A percentile compares a stretch with the other conserved stretches of the same genome.
Evolutionary conservation across 768 basidiomycete genomes (phyloP).

Genomic region (Agrocybe pediades): DNA sequence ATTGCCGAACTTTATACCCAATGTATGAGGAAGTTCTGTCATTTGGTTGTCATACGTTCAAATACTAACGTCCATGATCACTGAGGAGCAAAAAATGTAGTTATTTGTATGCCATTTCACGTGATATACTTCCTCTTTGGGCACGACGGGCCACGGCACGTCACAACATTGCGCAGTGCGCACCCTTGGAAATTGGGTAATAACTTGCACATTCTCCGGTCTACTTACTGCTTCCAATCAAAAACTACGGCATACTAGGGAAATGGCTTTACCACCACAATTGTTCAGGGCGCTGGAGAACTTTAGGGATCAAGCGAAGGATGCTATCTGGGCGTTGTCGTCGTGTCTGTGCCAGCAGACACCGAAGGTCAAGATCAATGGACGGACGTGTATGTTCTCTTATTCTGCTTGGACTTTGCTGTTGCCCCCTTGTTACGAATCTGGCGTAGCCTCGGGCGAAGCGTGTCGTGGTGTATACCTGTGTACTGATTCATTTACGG

Average conservation of each 20-base stretch:
- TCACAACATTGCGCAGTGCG: no score
- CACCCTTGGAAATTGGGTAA: no score
- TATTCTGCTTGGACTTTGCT: neutral
- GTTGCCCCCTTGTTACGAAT: neutral
- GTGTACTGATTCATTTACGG: neutral
- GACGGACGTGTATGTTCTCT: slow-evolving; percentile 76
- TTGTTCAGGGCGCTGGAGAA: slow-evolving; percentile 53
- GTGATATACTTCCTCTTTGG: no score
- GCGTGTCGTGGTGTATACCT: neutral
- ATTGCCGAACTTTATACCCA: no score
- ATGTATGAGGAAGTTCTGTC: no score
- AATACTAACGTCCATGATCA: no score
- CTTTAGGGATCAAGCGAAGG: slow-evolving; percentile 75
- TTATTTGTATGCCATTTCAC: no score
- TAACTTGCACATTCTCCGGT: neutral
- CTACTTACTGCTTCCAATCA: no score
- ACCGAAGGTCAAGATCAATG: slow-evolving; percentile 93
- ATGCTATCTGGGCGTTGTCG: slow-evolving; percentile 79
- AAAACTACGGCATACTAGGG: neutral
- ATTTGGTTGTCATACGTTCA: no score
- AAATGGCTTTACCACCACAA: slow-evolving; percentile 37
- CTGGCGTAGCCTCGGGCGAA: neutral
- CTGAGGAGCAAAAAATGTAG: no score
- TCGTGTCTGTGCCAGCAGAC: slow-evolving; percentile 81
- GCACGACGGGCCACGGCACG: no score